Percentiles rank a stretch among this genome's conserved stretches.
Evolutionary conservation across 768 basidiomycete genomes (phyloP).

Genomic region (Tricholoma sp.): DNA sequence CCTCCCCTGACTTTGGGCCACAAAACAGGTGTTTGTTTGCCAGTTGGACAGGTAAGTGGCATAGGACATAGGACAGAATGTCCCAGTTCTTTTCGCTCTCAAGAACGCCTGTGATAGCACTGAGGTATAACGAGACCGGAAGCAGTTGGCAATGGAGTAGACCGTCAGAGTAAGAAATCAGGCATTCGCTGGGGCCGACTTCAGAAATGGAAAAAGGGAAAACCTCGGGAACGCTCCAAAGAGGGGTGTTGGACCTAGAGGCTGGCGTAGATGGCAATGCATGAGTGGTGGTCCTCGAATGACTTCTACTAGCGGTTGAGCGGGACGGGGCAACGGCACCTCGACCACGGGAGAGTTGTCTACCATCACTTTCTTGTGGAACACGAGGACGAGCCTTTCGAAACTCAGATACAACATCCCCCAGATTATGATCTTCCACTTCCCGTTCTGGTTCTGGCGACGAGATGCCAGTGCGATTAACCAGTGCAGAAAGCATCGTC

Average conservation of each 20-base stretch:
- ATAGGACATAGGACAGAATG: conserved; percentile 84
- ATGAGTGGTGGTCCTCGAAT: conserved; percentile 45
- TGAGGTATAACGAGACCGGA: conserved; percentile 72
- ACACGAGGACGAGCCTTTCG: conserved; percentile 44
- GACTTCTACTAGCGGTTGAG: conserved; percentile 52
- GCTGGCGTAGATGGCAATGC: conserved; percentile 22
- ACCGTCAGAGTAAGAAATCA: conserved; percentile 54
- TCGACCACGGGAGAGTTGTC: conserved; percentile 48
- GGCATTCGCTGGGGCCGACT: conserved; percentile 60
- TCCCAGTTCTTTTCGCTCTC: conserved; percentile 86
- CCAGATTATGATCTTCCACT: conserved; percentile 10
- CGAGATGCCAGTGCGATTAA: conserved; percentile 42
- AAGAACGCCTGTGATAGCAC: conserved; percentile 56
- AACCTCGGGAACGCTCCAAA: conserved; percentile 70
- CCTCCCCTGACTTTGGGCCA: conserved; percentile 70
- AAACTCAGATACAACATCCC: conserved; percentile 20
- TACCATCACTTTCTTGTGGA: conserved; percentile 47
- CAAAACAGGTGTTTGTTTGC: conserved; percentile 97
- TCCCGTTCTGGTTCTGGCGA: conserved; percentile 7
- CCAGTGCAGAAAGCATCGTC: conserved; percentile 53
- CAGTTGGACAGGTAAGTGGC: conserved; percentile 86
- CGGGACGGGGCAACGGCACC: conserved; percentile 35
- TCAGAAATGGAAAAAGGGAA: conserved; percentile 53
- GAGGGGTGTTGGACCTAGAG: conserved; percentile 35
- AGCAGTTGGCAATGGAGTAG: conserved; percentile 45